Evolutionary conservation across 2,329 filamentous ascomycete genomes (phyloP), one percentile per base, ranked within the genome.

Genomic region (Fonsecaea pedrosoi): DNA sequence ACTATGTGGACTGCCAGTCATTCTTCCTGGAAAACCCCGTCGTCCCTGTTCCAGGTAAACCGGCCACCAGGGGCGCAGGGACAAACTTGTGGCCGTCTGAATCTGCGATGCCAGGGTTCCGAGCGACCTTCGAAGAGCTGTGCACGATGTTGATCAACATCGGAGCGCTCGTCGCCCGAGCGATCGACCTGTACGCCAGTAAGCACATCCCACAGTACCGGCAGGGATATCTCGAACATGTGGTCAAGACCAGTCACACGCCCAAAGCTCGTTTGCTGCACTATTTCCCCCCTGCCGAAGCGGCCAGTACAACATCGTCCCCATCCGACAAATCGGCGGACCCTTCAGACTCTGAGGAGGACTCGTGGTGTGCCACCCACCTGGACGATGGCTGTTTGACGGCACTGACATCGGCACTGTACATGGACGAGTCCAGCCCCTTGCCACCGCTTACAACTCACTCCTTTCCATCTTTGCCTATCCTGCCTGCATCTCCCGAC

Each of bases 361-460:
- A 97, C 77, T 92, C 96, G 80, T 98, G 95, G 94, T 98, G 94
- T 78, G 92, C 93, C 8, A 83, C 80, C 0, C 81, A 83, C 67
- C 63, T 95, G 62, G 94, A 97, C 77, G 93, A 97, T 74, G 93
- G 95, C 54, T 97, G 94, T 76, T 84, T 98, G 42, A 98, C 95
- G 0, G 94, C 93, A 12, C 84, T 98, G 37, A 98, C 94, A 0
- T 94, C 91, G 3, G 94, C 94, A 72, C 96, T 97, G 92, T 98
- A 96, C 78, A 85, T 97, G 69, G 92, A 97, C 75, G 94, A 98
- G 80, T 79, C 80, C 0, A 76, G 76, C 8, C 73, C 82, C 30
- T 37, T 59, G 18, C 57, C 30, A 32, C 69, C 71, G 15, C 60
- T 63, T 9, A 42, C 48, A 4, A 13, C 56, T 0, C 37, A 12